Percentiles rank a stretch among this genome's conserved stretches.
These are phyloP conservation scores for Leptodermis oblonga DNA, from an alignment of 257 asterid genomes.

Conservation along the genomic window DNA sequence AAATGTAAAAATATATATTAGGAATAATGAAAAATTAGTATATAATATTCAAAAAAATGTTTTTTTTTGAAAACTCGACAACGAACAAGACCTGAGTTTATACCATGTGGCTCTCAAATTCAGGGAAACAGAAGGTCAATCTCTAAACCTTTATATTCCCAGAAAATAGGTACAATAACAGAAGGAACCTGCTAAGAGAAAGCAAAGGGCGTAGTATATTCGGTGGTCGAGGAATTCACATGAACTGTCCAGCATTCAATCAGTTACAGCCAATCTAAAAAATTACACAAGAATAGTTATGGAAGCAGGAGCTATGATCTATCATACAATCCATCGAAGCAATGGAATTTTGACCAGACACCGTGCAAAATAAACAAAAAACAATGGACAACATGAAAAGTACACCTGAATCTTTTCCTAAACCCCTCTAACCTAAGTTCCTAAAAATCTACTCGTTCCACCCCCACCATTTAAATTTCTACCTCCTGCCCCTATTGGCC, in stretches of 20 bases:
- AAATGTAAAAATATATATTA: too few relatives aligned
- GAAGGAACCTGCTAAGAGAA: too few relatives aligned
- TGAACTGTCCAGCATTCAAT: conserved; percentile 19
- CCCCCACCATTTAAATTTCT: conserved; percentile 31
- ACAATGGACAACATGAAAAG: conserved; percentile 20
- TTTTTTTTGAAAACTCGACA: too few relatives aligned
- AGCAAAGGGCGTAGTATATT: too few relatives aligned
- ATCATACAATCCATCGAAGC: conserved; percentile 38
- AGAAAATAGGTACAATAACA: too few relatives aligned
- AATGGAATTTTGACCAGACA: conserved; percentile 28
- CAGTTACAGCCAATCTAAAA: conserved; percentile 25
- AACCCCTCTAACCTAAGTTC: conserved; percentile 28
- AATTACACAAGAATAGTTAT: conserved; percentile 36
- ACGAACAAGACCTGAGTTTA: too few relatives aligned
- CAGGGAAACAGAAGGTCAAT: too few relatives aligned
- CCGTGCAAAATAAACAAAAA: conserved; percentile 29
- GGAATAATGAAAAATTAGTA: too few relatives aligned
- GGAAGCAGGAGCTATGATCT: conserved; percentile 29
- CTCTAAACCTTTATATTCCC: too few relatives aligned
- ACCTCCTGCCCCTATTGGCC: conserved; percentile 36
- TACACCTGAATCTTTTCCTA: conserved; percentile 32
- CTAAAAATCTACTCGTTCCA: conserved; percentile 23
- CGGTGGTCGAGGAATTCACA: conserved; percentile 16
- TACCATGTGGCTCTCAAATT: too few relatives aligned
- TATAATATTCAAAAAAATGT: too few relatives aligned